phyloP scores from a whole-genome alignment of 1,284 basidiomycete genomes.

The Pseudozyma tsukubaensis region DNA sequence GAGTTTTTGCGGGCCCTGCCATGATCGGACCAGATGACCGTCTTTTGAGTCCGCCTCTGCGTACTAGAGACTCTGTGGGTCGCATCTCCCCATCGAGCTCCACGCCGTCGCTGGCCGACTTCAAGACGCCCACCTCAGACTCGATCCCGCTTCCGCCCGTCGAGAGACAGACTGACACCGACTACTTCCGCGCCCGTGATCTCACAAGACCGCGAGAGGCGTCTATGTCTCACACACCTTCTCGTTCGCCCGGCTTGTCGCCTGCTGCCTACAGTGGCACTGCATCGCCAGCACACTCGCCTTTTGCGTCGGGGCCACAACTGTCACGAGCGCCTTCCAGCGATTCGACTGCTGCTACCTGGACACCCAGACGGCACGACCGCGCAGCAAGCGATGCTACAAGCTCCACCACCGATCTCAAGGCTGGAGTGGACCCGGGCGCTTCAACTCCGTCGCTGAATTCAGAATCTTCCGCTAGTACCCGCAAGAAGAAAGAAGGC shows the following conservation, averaged over 20 bases:
- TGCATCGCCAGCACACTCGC: slow-evolving; percentile 21
- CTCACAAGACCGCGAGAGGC: slow-evolving; percentile 6
- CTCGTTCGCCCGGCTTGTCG: slow-evolving; percentile 17
- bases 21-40: slow-evolving; percentile 6
- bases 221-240: slow-evolving; percentile 3
- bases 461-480: slow-evolving; percentile 31
- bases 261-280: slow-evolving; percentile 12
- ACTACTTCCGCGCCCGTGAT: slow-evolving; percentile 25
- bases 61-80: slow-evolving; percentile 4
- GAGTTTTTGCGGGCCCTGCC: slow-evolving; percentile 19
- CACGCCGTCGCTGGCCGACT: slow-evolving; percentile 22
- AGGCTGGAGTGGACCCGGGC: slow-evolving; percentile 6
- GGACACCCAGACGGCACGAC: slow-evolving; percentile 18
- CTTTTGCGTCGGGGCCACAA: slow-evolving; percentile 20
- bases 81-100: slow-evolving; percentile 22
- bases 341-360: slow-evolving; percentile 16
- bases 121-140: slow-evolving; percentile 18
- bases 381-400: slow-evolving; percentile 33
- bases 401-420: slow-evolving; percentile 19
- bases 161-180: slow-evolving; percentile 16
- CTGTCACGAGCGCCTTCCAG: slow-evolving; percentile 29
- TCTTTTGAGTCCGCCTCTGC: background rate
- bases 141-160: slow-evolving; percentile 9
- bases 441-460: slow-evolving; percentile 32
- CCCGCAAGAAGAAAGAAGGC: slow-evolving; percentile 35